Conservation (phyloP, 305 asterid genomes). For the Fraxinus sp. region DNA sequence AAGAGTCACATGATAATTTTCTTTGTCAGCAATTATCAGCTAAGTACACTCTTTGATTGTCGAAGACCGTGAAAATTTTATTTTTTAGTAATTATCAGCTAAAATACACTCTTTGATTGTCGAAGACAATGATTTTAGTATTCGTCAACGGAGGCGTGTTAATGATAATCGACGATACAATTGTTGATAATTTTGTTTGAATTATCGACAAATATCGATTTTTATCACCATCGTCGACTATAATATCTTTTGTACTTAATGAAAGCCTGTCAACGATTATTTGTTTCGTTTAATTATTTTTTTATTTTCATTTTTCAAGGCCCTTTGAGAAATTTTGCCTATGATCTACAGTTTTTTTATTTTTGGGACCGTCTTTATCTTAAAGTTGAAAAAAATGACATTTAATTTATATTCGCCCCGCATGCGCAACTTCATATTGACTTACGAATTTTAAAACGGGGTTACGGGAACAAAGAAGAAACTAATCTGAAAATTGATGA, state of each 20-base stretch:
- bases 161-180: neutral
- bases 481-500: neutral
- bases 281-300: neutral
- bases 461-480: neutral
- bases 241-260: too few relatives aligned
- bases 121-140: neutral
- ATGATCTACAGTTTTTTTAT: neutral
- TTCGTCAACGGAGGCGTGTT: neutral
- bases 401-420: neutral
- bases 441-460: neutral
- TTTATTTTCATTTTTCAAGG: neutral
- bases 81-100: too few relatives aligned
- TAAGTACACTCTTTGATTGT: too few relatives aligned
- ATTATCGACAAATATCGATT: neutral
- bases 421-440: neutral
- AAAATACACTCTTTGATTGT: too few relatives aligned
- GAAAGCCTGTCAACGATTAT: too few relatives aligned
- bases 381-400: neutral
- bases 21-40: too few relatives aligned
- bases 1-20: neutral
- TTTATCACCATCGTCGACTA: neutral
- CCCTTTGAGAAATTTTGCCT: neutral
- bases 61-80: too few relatives aligned
- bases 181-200: too few relatives aligned
- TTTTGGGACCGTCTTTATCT: neutral